Evolutionary conservation across 1,284 basidiomycete species (phyloP).

Genomic region (Ceratobasidium sp.): DNA sequence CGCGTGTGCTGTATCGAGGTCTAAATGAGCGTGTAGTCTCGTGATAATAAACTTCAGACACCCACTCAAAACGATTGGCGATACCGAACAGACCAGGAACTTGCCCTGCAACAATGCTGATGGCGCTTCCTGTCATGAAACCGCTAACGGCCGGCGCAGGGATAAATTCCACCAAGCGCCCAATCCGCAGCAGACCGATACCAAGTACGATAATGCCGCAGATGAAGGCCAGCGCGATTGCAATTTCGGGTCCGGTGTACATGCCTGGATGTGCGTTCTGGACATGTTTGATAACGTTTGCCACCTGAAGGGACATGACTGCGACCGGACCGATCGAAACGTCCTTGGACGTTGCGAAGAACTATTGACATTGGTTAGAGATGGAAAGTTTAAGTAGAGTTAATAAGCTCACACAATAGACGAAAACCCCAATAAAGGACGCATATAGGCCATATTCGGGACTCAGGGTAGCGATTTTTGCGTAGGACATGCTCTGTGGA

Average conservation of each 20-base stretch:
- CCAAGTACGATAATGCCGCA: slow-evolving; percentile 90
- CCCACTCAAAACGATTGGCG: slow-evolving; percentile 73
- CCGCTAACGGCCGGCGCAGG: slow-evolving; percentile 68
- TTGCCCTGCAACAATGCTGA: slow-evolving; percentile 85
- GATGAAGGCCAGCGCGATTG: slow-evolving; percentile 82
- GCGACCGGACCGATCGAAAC: slow-evolving; percentile 95
- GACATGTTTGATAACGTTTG: slow-evolving; percentile 77
- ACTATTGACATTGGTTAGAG: slow-evolving; percentile 53
- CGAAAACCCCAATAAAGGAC: slow-evolving; percentile 87
- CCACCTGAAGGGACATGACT: slow-evolving; percentile 93
- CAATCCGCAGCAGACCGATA: slow-evolving; percentile 88
- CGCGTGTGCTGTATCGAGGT: slow-evolving; percentile 68
- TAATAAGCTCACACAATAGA: slow-evolving; percentile 70
- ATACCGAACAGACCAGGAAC: slow-evolving; percentile 86
- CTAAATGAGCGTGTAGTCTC: no score
- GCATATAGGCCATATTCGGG: slow-evolving; percentile 94
- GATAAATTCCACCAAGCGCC: slow-evolving; percentile 97
- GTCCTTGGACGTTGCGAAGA: slow-evolving; percentile 94
- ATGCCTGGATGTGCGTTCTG: slow-evolving; percentile 49
- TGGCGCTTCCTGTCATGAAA: slow-evolving; percentile 86
- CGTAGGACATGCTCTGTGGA: slow-evolving; percentile 72
- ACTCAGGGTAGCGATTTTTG: slow-evolving; percentile 80
- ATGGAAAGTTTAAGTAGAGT: slow-evolving; percentile 31
- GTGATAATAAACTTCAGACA: slow-evolving; percentile 39
- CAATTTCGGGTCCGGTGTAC: slow-evolving; percentile 70